phyloP scores from a whole-genome alignment of 208 protist genomes.

The Histomonas meleagridis region DNA sequence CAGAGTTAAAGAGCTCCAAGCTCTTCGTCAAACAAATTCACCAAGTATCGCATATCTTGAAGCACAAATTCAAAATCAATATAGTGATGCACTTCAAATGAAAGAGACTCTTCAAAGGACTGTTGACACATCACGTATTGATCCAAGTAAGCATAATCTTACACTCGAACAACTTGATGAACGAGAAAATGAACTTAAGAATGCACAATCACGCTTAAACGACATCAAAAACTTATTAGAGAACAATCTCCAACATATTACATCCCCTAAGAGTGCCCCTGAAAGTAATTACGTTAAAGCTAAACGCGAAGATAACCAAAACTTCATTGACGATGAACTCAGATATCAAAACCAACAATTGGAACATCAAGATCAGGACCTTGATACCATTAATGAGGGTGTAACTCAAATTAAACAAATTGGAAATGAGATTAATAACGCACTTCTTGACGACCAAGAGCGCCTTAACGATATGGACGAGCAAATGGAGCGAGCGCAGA shows the following conservation, averaged over 20 bases:
- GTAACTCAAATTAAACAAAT: not conserved
- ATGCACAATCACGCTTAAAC: not conserved
- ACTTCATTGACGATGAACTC: not conserved
- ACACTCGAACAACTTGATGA: not conserved
- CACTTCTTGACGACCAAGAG: not conserved
- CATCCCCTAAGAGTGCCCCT: not conserved
- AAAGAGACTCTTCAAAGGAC: not conserved
- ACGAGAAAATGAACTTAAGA: not conserved
- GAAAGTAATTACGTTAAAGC: not conserved
- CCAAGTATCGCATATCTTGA: not conserved
- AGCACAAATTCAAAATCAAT: not conserved
- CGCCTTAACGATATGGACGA: not conserved
- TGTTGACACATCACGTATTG: not conserved
- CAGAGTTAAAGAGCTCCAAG: not conserved
- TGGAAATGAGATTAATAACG: not conserved
- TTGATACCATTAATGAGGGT: not conserved
- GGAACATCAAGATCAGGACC: not conserved
- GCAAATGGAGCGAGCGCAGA: not conserved
- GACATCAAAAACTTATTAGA: not conserved
- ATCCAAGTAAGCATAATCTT: not conserved
- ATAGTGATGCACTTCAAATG: not conserved
- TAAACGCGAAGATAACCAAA: not conserved
- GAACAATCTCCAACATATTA: not conserved
- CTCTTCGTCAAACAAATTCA: not conserved
- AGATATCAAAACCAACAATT: not conserved